Evolutionary conservation across 2,329 filamentous ascomycete genomes (phyloP), one percentile per base, ranked within the genome.

Genomic region (Venturia asperata): DNA sequence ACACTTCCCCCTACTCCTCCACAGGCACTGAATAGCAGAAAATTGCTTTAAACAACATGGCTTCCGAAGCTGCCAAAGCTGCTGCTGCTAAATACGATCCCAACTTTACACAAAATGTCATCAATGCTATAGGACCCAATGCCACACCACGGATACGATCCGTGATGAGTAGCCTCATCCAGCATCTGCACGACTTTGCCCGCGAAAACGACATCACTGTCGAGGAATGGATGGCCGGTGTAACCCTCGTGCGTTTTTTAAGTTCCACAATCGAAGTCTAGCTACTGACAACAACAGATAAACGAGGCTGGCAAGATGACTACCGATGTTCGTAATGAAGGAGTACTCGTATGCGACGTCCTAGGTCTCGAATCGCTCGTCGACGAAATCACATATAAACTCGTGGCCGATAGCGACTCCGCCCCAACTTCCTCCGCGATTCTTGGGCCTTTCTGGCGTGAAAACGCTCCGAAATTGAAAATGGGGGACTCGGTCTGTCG

Each of bases 401-500:
- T 83, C 62, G 82, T 83, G 39, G 81, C 82, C 62, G 80, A 82
- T 47, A 80, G 79, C 0, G 67, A 66, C 27, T 76, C 78, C 65
- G 72, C 74, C 30, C 80, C 86, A 13, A 94, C 90, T 5, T 84
- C 89, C 1, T 89, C 89, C 4, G 86, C 91, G 49, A 91, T 96
- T 69, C 83, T 96, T 0, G 91, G 91, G 0, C 91, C 91, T 1
- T 96, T 96, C 78, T 95, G 90, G 84, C 83, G 90, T 6, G 82
- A 85, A 55, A 83, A 92, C 69, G 85, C 90, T 0, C 90, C 91
- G 5, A 77, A 83, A 66, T 83, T 87, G 60, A 77, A 85, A n/a
- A 89, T 89, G 72, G 91, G 89, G 62, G 83, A 81, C 58, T 86
- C 80, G 70, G 90, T 94, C 68, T 80, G 87, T 24, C 73, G 76